These are phyloP conservation scores for Globisporangium apiculatum DNA, from an alignment of 352 stramenopile genomes.

Conservation along the genomic window DNA sequence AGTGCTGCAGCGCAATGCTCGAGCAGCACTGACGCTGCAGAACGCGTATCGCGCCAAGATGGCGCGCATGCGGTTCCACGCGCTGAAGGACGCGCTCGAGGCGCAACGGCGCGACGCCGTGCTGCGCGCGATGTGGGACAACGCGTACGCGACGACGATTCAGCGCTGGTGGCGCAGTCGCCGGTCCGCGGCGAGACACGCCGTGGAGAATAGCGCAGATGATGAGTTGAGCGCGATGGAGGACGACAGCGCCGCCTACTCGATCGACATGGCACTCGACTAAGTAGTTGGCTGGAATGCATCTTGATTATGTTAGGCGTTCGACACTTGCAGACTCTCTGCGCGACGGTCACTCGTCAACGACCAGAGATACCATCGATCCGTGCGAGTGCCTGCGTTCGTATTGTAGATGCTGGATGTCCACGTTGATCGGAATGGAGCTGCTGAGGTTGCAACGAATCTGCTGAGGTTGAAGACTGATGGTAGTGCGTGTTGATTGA, in stretches of 20 bases:
- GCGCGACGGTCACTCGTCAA: too few species aligned
- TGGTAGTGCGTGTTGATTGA: too few species aligned
- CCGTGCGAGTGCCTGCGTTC: too few species aligned
- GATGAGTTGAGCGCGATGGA: not conserved
- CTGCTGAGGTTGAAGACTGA: too few species aligned
- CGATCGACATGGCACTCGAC: not conserved
- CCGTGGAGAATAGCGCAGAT: not conserved
- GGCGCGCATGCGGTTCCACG: conserved; percentile 46
- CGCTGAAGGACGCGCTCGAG: conserved; percentile 55
- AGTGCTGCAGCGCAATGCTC: conserved; percentile 17
- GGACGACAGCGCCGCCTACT: not conserved
- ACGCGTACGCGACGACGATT: conserved; percentile 63
- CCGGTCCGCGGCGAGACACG: too few species aligned
- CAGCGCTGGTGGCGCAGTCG: conserved; percentile 47
- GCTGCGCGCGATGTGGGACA: conserved; percentile 57
- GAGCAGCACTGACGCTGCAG: conserved; percentile 39
- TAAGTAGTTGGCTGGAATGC: not conserved
- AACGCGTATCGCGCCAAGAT: conserved; percentile 54
- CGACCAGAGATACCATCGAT: not conserved
- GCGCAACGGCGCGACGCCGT: conserved; percentile 40
- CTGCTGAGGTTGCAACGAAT: too few species aligned
- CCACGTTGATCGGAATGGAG: too few species aligned
- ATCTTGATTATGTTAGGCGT: too few species aligned
- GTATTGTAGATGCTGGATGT: too few species aligned
- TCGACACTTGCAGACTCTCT: too few species aligned